Evolutionary conservation across 495 filamentous ascomycete species (phyloP).

Genomic region (Penicillium egyptiacum): DNA sequence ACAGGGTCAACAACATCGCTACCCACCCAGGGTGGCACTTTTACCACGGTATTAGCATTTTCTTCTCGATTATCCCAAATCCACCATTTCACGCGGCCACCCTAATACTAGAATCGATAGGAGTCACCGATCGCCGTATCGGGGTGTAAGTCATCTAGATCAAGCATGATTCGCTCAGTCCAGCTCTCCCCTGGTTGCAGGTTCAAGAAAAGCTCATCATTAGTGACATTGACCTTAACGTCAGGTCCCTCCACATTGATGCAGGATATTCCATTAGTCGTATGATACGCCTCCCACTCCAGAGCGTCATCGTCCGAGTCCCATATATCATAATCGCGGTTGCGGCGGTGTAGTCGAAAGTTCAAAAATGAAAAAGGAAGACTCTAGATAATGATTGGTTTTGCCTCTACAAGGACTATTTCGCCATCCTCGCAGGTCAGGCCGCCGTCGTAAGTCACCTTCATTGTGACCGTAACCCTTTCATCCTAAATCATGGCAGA

Average conservation of each 20-base stretch:
- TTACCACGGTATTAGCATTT: not conserved
- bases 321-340: not conserved
- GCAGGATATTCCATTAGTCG: constrained; percentile 1
- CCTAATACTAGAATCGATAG: constrained; percentile 15
- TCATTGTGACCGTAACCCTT: not conserved
- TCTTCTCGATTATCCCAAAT: constrained; percentile 5
- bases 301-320: constrained; percentile 1
- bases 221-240: constrained; percentile 7
- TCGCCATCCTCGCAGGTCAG: constrained; percentile 2
- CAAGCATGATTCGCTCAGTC: not conserved
- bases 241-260: constrained; percentile 6
- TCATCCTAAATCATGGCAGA: not conserved
- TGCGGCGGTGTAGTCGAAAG: not conserved
- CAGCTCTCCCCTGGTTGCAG: constrained; percentile 9
- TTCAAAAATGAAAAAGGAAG: not conserved
- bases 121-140: constrained; percentile 12
- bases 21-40: not conserved
- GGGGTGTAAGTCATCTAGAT: not conserved
- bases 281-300: constrained; percentile 9
- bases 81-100: constrained; percentile 16
- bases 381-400: constrained; percentile 1
- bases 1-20: not conserved
- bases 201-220: constrained; percentile 1
- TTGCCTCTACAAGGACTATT: not conserved
- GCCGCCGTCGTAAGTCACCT: constrained; percentile 10